These are phyloP conservation scores for Pseudocercospora macadamiae DNA, from an alignment of 2,329 filamentous ascomycete genomes.

Conservation along the genomic window DNA sequence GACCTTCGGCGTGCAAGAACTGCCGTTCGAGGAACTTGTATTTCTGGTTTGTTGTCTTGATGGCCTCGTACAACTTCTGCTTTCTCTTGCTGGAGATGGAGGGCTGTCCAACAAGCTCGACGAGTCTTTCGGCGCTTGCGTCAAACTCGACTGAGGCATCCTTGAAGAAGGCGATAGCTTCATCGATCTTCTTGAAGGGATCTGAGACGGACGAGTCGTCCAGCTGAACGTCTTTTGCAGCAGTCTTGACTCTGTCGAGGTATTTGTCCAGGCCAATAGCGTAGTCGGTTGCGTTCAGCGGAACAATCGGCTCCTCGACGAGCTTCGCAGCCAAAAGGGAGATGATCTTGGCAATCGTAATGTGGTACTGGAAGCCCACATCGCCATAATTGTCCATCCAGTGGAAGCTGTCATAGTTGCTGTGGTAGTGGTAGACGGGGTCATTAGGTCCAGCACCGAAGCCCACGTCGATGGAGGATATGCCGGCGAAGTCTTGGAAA, in stretches of 20 bases:
- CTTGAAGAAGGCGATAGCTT: conserved; percentile 53
- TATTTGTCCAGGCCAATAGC: conserved; percentile 47
- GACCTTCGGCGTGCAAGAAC: conserved; percentile 74
- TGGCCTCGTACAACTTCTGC: conserved; percentile 45
- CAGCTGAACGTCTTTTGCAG: conserved; percentile 29
- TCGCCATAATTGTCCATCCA: conserved; percentile 86
- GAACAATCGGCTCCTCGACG: conserved; percentile 51
- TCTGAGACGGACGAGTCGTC: conserved; percentile 29
- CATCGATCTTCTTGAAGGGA: conserved; percentile 51
- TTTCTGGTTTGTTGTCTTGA: conserved; percentile 72
- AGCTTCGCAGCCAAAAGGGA: conserved; percentile 50
- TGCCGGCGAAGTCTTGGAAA: conserved; percentile 57
- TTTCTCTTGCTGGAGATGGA: conserved; percentile 51
- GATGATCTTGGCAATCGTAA: conserved; percentile 51
- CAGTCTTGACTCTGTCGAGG: conserved; percentile 45
- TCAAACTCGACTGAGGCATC: conserved; percentile 57
- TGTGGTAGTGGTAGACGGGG: conserved; percentile 75
- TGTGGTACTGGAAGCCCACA: conserved; percentile 61
- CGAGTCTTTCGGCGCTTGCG: conserved; percentile 47
- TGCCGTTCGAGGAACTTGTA: conserved; percentile 83
- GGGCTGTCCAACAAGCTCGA: conserved; percentile 45
- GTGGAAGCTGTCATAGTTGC: conserved; percentile 80
- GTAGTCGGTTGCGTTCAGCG: conserved; percentile 53
- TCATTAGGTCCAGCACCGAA: conserved; percentile 42
- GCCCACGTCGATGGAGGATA: conserved; percentile 52